Conservation (phyloP, 2,329 filamentous ascomycete genomes). For the Dactylonectria estremocensis region DNA sequence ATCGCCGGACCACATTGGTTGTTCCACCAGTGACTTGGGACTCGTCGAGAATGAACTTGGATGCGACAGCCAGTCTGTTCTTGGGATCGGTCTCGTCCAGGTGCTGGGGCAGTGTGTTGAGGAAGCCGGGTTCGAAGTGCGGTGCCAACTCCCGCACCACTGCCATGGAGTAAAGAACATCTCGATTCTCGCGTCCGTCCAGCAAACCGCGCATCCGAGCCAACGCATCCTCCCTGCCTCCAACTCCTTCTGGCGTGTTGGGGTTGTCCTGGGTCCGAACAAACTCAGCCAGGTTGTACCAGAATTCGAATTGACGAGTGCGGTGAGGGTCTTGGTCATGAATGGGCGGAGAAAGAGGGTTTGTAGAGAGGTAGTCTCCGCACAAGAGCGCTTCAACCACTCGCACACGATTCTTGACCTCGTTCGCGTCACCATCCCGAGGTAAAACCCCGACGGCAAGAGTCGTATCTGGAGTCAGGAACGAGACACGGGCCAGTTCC, state of each 20-base stretch:
- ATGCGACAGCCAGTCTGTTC: slow-evolving; percentile 77
- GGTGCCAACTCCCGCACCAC: slow-evolving; percentile 83
- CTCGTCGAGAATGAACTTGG: slow-evolving; percentile 78
- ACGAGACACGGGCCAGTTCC: slow-evolving; percentile 69
- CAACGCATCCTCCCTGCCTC: slow-evolving; percentile 77
- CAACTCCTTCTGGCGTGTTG: slow-evolving; percentile 56
- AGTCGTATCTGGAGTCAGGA: slow-evolving; percentile 55
- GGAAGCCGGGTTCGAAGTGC: slow-evolving; percentile 72
- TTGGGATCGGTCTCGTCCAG: slow-evolving; percentile 78
- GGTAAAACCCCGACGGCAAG: slow-evolving; percentile 57
- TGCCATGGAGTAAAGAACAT: slow-evolving; percentile 91
- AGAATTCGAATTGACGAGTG: slow-evolving; percentile 82
- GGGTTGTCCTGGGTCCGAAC: slow-evolving; percentile 73
- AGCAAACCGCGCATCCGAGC: slow-evolving; percentile 78
- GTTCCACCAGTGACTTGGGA: slow-evolving; percentile 76
- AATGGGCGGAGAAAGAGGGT: slow-evolving; percentile 68
- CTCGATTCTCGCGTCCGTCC: slow-evolving; percentile 87
- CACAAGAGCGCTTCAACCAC: slow-evolving; percentile 84
- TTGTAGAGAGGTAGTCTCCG: slow-evolving; percentile 75
- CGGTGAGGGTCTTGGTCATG: slow-evolving; percentile 68
- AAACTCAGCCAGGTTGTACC: slow-evolving; percentile 82
- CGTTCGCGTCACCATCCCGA: slow-evolving; percentile 71
- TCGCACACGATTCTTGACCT: slow-evolving; percentile 79
- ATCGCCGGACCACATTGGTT: slow-evolving; percentile 79
- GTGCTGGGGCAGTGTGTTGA: slow-evolving; percentile 70